Evolutionary conservation across 1,284 basidiomycete genomes (phyloP).

Genomic region (Leccinum pseudoinsigne): DNA sequence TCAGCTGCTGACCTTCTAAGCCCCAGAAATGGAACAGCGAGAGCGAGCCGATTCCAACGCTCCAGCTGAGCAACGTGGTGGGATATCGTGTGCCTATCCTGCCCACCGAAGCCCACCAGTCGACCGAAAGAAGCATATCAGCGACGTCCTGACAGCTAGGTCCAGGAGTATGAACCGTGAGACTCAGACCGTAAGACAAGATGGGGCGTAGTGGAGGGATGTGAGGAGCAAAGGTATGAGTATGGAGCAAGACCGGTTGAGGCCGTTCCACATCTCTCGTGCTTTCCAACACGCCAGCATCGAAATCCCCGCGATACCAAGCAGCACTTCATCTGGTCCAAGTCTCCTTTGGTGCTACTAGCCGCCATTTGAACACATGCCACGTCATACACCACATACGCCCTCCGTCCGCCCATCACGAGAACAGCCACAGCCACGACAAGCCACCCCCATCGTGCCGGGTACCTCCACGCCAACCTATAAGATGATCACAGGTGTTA

Average conservation of each 20-base stretch:
- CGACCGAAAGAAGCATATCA: constrained; percentile 53
- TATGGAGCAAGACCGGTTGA: constrained; percentile 61
- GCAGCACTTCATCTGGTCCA: too few relatives aligned
- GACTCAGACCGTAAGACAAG: constrained; percentile 42
- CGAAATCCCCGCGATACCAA: too few relatives aligned
- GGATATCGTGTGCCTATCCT: constrained; percentile 74
- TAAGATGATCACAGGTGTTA: too few relatives aligned
- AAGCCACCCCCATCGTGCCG: too few relatives aligned
- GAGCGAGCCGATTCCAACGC: constrained; percentile 60
- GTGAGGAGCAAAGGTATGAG: constrained; percentile 72
- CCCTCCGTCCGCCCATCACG: too few relatives aligned
- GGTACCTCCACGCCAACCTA: too few relatives aligned
- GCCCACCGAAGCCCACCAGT: constrained; percentile 70
- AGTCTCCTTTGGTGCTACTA: too few relatives aligned
- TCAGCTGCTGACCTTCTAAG: constrained; percentile 38
- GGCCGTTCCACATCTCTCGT: too few relatives aligned
- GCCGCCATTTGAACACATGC: too few relatives aligned
- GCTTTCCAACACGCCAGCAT: too few relatives aligned
- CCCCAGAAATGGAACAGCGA: constrained; percentile 55
- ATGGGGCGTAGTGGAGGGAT: constrained; percentile 32
- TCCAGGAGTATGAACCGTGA: constrained; percentile 60
- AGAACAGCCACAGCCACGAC: too few relatives aligned
- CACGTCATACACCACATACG: too few relatives aligned
- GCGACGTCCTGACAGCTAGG: constrained; percentile 46
- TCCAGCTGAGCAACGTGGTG: constrained; percentile 68